Base-by-base conservation (phyloP, 2,329 filamentous ascomycete genomes). In the Exutisphaerella laricina region DNA sequence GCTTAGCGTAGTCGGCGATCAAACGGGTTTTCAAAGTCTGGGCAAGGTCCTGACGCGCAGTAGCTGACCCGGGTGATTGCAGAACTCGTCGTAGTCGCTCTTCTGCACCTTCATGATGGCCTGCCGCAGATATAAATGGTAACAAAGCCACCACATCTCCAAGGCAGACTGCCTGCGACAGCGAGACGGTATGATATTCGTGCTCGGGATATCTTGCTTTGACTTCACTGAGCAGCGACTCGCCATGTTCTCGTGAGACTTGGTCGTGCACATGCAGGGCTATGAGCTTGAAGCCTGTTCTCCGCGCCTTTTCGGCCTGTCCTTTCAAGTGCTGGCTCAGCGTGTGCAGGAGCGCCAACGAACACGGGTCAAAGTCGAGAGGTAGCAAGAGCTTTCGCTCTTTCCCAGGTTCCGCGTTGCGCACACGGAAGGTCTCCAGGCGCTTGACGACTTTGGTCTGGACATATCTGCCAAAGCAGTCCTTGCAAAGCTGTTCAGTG, bases 301-400 rank as follows among this genome's bases (percentile, higher is more conserved):
- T 75, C 4, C 79, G 77, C 53, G 79, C 80, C 46, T 78, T 81
- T 31, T 74, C 70, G 29, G 75, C 72, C 61, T 90, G 84, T 41
- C 74, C 75, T 51, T 77, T 71, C 33, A 85, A 71, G 58, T 88
- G 85, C 47, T 75, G 69, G 62, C 86, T 77, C 41, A 97, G 70
- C 16, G 94, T 73, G 56, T 90, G 78, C 21, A 94, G 71, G 31
- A 98, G 71, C 10, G 80, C 78, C 10, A 84, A 74, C 0, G 90
- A 97, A 1, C 85, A 92, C 1, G 84, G 71, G 1, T 92, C 90
- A 57, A 88, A 82, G 0, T 89, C 95, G 1, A 96, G 70, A 4
- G 88, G 87, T 14, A 95, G 70, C 13, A 95, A 70, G 35, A 95
- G 77, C 58, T 66, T 77, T 53, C 67, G 69, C 43, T 68, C 67